These are phyloP conservation scores for Geotrichum bryndzae DNA, from an alignment of 1,139 yeast genomes.

Conservation along the genomic window DNA sequence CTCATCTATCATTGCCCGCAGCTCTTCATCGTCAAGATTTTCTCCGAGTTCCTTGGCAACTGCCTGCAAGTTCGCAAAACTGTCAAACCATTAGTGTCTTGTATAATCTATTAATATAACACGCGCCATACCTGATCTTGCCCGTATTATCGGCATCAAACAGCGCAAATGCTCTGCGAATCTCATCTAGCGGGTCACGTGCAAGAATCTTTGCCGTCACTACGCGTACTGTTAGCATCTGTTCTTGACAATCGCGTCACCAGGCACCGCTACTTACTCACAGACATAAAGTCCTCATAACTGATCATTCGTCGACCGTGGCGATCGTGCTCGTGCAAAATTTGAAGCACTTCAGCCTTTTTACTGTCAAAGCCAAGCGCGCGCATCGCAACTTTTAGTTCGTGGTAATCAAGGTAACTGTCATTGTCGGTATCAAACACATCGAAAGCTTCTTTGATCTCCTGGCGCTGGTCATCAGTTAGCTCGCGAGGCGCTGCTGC, in stretches of 20 bases:
- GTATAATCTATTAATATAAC: conserved; percentile 11
- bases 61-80: conserved; percentile 69
- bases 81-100: conserved; percentile 28
- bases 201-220: conserved; percentile 74
- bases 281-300: conserved; percentile 74
- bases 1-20: conserved; percentile 95
- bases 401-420: conserved; percentile 87
- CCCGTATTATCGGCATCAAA: conserved; percentile 91
- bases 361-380: conserved; percentile 88
- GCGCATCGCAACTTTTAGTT: conserved; percentile 82
- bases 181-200: conserved; percentile 90
- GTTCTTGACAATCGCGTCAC: neutral
- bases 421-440: conserved; percentile 91
- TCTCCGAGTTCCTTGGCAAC: conserved; percentile 94
- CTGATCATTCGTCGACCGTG: conserved; percentile 68
- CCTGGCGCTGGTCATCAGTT: conserved; percentile 85
- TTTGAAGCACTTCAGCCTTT: conserved; percentile 73
- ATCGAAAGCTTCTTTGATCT: conserved; percentile 88
- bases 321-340: conserved; percentile 75
- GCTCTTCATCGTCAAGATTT: conserved; percentile 83
- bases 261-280: conserved; percentile 43
- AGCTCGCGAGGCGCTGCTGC: conserved; percentile 42
- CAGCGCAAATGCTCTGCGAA: conserved; percentile 78
- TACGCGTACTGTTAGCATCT: conserved; percentile 13
- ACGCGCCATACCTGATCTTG: conserved; percentile 44